Evolutionary conservation across 345 rosid genomes (phyloP).

Genomic region (Citrus trifoliata): DNA sequence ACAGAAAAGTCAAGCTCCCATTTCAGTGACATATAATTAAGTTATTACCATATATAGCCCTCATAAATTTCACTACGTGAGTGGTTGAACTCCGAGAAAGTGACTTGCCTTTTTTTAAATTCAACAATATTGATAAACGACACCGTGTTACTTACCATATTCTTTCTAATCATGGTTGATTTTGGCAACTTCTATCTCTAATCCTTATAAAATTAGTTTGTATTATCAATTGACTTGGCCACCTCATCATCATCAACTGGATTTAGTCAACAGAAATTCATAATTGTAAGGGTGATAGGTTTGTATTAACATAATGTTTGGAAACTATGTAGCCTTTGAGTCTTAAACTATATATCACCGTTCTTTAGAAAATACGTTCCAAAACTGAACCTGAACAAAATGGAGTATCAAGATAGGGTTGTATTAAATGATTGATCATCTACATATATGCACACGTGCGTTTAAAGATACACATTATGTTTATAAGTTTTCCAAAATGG

Average conservation of each 20-base stretch:
- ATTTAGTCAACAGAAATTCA: not conserved
- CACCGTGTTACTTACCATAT: not conserved
- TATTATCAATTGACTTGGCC: not conserved
- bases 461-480: not conserved
- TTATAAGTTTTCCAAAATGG: not conserved
- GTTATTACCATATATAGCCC: not conserved
- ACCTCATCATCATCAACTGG: not conserved
- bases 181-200: no score
- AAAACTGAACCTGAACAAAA: not conserved
- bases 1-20: conserved; percentile 33
- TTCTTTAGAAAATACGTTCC: not conserved
- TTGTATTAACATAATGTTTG: not conserved
- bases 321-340: not conserved
- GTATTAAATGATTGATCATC: not conserved
- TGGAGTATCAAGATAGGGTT: not conserved
- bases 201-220: not conserved
- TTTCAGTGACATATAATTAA: conserved; percentile 21
- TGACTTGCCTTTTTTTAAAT: not conserved
- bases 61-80: conserved; percentile 10
- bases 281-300: not conserved
- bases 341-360: not conserved
- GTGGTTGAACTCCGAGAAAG: not conserved
- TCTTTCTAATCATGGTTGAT: not conserved
- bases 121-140: not conserved
- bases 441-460: no score